Evolutionary conservation across 257 asterid genomes (phyloP).

Genomic region (Solanum dulcamara): DNA sequence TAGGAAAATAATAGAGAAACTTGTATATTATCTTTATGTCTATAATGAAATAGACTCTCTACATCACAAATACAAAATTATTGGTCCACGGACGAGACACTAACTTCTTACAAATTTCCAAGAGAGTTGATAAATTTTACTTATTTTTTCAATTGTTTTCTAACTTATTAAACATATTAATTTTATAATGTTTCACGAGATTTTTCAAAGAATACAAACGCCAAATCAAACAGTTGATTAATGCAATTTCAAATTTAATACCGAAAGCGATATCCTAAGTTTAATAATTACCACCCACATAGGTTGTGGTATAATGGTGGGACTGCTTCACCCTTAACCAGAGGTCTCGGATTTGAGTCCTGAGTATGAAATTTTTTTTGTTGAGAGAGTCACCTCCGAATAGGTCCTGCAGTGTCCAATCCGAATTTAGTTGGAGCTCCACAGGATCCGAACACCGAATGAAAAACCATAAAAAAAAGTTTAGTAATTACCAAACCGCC

Average conservation of each 20-base stretch:
- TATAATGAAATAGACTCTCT: background rate
- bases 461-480: too few relatives aligned
- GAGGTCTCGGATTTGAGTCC: too few relatives aligned
- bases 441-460: background rate
- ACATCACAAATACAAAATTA: background rate
- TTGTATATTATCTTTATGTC: too few relatives aligned
- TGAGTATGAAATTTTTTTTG: too few relatives aligned
- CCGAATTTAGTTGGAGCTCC: too few relatives aligned
- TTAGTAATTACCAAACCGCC: background rate
- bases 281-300: too few relatives aligned
- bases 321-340: too few relatives aligned
- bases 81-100: background rate
- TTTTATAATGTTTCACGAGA: background rate
- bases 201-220: background rate
- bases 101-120: background rate
- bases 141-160: background rate
- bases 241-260: background rate
- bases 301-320: too few relatives aligned
- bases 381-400: too few relatives aligned
- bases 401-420: rapidly evolving
- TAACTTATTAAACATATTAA: background rate
- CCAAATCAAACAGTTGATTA: background rate
- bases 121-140: background rate
- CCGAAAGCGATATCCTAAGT: background rate
- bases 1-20: background rate